Evolutionary conservation across 2,329 filamentous ascomycete species (phyloP).

Genomic region (Xylogone sp.): DNA sequence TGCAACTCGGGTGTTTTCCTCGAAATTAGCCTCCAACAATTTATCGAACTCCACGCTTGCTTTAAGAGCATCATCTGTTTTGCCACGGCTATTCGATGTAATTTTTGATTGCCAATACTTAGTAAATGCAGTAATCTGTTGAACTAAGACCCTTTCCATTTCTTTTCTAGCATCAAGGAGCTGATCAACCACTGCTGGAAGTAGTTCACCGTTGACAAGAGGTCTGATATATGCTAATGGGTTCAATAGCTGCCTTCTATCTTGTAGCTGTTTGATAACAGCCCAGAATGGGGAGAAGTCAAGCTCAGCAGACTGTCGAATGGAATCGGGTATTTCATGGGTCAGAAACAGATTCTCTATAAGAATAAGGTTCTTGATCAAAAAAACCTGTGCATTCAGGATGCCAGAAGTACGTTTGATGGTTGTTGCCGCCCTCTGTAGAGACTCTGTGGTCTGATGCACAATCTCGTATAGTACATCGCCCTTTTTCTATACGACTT

Average conservation of each 20-base stretch:
- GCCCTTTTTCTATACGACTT: conserved; percentile 15
- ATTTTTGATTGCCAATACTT: conserved; percentile 51
- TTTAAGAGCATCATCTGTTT: conserved; percentile 43
- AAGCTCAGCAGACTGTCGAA: conserved; percentile 49
- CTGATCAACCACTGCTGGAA: conserved; percentile 33
- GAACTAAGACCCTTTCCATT: conserved; percentile 57
- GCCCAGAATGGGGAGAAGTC: conserved; percentile 65
- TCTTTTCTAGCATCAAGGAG: conserved; percentile 59
- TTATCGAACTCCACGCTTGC: conserved; percentile 54
- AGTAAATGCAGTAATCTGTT: conserved; percentile 61
- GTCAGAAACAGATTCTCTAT: conserved; percentile 95
- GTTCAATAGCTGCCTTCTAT: conserved; percentile 48
- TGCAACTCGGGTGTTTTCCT: conserved; percentile 26
- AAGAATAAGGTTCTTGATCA: conserved; percentile 90
- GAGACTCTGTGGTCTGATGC: conserved; percentile 80
- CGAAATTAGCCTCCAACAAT: conserved; percentile 53
- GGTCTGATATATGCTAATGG: conserved; percentile 38
- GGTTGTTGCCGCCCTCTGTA: conserved; percentile 70
- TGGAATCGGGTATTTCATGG: conserved; percentile 77
- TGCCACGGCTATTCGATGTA: conserved; percentile 38
- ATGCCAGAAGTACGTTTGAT: conserved; percentile 61
- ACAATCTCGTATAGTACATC: conserved; percentile 79
- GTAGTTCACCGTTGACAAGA: conserved; percentile 35
- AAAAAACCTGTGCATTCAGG: conserved; percentile 81
- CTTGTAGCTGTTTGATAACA: conserved; percentile 46